Base-by-base conservation (phyloP, 1,284 basidiomycete genomes). In the Mycocalia duriaeana region DNA sequence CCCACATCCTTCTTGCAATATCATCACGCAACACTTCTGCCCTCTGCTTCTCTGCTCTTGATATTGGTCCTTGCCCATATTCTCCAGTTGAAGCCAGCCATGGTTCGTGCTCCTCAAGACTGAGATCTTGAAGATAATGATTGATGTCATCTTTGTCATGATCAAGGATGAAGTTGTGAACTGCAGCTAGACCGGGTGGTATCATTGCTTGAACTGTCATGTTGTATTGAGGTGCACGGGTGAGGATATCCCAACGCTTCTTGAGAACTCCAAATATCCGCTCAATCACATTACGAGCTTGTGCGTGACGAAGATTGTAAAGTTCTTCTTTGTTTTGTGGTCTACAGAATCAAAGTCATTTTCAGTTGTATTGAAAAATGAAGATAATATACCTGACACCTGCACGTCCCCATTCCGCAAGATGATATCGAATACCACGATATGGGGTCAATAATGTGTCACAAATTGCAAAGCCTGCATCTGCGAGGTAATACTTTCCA, bases 201-300 rank as follows among this genome's bases (percentile, higher is more conserved):
- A 70, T 50, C 3, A 41, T 42, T 0, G 66, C 59, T 45, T 72
- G 68, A 2, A 56, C 58, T 0, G 52, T 26, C 26, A 66, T 48
- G 9, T 45, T 40, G 47, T 66, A 69, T 20, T 65, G 47, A 0
- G 52, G 53, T 4, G 59, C 42, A 2, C 50, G 6, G 0, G 42
- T 44, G 6, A 68, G 52, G 13, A 71, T 50, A 1, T 16, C 16
- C 22, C 57, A 72, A 8, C 57, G 50, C 0, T 41, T 14, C 46
- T 75, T 73, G 34, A 68, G 13, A 4, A 71, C 54, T 16, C 70
- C 67, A 64, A 75, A 73, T 1, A 68, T 67, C 0, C 54, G 56
- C 48, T 74, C 63, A 47, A 73, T 55, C 5, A 69, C 59, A 52
- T 72, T 71, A 2, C 57, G 49, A 5, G 56, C 51, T 22, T 45